phyloP scores from a whole-genome alignment of 2,329 filamentous ascomycete species.

The Coleophoma eucalyptorum region DNA sequence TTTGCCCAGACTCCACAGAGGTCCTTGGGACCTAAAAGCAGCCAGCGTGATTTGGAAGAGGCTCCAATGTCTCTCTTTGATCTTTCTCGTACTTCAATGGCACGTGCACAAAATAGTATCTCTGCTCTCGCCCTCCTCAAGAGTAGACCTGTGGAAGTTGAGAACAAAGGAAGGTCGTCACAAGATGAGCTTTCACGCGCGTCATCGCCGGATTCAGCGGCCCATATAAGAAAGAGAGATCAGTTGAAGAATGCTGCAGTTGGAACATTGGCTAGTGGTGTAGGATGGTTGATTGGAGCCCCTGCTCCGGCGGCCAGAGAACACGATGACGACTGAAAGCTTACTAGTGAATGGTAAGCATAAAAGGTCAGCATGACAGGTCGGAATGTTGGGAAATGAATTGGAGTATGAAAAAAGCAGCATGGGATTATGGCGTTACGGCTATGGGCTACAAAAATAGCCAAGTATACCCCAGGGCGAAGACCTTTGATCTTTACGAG shows the following conservation, averaged over 20 bases:
- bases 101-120: constrained; percentile 54
- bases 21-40: constrained; percentile 10
- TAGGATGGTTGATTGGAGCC: constrained; percentile 65
- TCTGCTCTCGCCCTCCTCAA: constrained; percentile 41
- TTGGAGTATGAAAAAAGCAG: too few species aligned
- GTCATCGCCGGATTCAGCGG: constrained; percentile 9
- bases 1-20: constrained; percentile 38
- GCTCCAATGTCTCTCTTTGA: constrained; percentile 64
- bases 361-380: too few species aligned
- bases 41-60: constrained; percentile 46
- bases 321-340: too few species aligned
- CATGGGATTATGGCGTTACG: too few species aligned
- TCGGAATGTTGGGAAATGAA: too few species aligned
- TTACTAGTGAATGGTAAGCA: too few species aligned
- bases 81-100: constrained; percentile 56
- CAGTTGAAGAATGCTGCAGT: constrained; percentile 64
- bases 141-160: background rate
- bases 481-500: too few species aligned
- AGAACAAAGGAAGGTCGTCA: background rate
- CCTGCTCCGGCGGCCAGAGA: constrained; percentile 18
- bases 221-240: constrained; percentile 60
- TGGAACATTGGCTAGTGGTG: constrained; percentile 61
- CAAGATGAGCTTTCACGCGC: background rate
- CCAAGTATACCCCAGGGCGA: too few species aligned
- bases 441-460: too few species aligned